These are phyloP conservation scores for Cyphellophora attinorum DNA, from an alignment of 2,329 filamentous ascomycete genomes.

Conservation along the genomic window DNA sequence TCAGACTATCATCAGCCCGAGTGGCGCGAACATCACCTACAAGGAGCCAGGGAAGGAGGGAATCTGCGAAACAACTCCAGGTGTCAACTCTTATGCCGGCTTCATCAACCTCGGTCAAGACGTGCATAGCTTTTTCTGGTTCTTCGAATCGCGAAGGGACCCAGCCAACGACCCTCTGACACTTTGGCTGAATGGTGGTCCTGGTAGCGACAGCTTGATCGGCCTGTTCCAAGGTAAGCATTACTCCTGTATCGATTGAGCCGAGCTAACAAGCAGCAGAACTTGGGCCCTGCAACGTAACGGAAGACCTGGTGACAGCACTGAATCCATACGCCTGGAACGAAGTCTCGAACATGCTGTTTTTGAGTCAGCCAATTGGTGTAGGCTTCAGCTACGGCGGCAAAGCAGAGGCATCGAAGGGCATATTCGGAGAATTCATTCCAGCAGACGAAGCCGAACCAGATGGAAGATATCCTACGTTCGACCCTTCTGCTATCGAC, in stretches of 20 bases:
- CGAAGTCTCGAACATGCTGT: constrained; percentile 50
- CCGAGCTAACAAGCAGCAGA: constrained; percentile 21
- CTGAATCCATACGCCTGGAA: constrained; percentile 53
- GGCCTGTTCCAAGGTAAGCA: constrained; percentile 31
- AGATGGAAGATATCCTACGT: constrained; percentile 38
- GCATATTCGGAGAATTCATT: constrained; percentile 31
- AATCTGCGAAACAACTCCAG: constrained; percentile 46
- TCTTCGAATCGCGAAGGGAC: constrained; percentile 47
- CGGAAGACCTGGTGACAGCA: constrained; percentile 32
- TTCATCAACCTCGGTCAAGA: constrained; percentile 44
- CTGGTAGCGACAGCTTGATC: constrained; percentile 32
- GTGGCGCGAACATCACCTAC: constrained; percentile 45
- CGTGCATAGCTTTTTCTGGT: constrained; percentile 46
- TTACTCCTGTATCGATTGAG: constrained; percentile 1
- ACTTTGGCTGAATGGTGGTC: constrained; percentile 33
- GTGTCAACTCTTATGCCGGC: constrained; percentile 47
- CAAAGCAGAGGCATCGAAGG: constrained; percentile 18
- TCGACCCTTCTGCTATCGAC: constrained; percentile 41
- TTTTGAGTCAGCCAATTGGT: constrained; percentile 52
- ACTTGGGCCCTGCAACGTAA: constrained; percentile 34
- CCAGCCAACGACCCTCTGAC: constrained; percentile 34
- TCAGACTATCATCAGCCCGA: constrained; percentile 28
- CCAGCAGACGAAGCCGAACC: constrained; percentile 32
- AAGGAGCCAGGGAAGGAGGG: constrained; percentile 44
- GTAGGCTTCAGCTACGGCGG: constrained; percentile 44